A percentile compares a stretch with the other conserved stretches of the same genome.
These are phyloP conservation scores for Talaromyces sp. DNA, from an alignment of 2,329 filamentous ascomycete species.

Conservation along the genomic window DNA sequence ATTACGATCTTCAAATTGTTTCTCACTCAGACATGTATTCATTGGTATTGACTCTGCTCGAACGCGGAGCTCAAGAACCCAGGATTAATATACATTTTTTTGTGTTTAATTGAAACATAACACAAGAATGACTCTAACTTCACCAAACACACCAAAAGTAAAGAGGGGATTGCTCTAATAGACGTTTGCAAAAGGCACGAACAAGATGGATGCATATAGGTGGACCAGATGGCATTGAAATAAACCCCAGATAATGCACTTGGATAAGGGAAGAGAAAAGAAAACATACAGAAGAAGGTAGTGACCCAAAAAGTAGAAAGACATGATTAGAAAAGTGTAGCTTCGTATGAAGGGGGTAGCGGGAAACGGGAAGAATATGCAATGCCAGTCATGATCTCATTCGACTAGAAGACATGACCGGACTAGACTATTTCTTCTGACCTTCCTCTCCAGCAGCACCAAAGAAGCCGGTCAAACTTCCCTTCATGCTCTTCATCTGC, in stretches of 20 bases:
- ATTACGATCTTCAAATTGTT: too few relatives aligned
- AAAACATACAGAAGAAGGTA: slow-evolving; percentile 7
- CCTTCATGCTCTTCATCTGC: slow-evolving; percentile 89
- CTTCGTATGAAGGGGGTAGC: not conserved
- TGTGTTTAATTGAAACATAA: not conserved
- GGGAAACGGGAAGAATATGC: not conserved
- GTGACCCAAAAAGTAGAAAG: slow-evolving; percentile 3
- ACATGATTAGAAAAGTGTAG: slow-evolving; percentile 15
- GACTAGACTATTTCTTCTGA: slow-evolving; percentile 15
- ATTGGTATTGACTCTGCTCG: not conserved
- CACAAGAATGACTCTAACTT: not conserved
- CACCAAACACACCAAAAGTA: not conserved
- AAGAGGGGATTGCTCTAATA: slow-evolving; percentile 14
- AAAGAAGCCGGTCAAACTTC: slow-evolving; percentile 62
- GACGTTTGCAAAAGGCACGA: not conserved
- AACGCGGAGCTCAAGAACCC: not conserved
- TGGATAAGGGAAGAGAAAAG: not conserved
- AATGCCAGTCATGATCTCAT: not conserved
- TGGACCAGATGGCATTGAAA: slow-evolving; percentile 4
- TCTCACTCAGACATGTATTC: not conserved
- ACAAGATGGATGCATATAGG: slow-evolving; percentile 6
- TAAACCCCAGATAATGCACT: slow-evolving; percentile 15
- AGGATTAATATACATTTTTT: slow-evolving; percentile 2
- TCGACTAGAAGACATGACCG: not conserved
- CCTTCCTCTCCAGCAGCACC: slow-evolving; percentile 33